Evolutionary conservation across 305 asterid species (phyloP).

Genomic region (Stenogyne calaminthoides): DNA sequence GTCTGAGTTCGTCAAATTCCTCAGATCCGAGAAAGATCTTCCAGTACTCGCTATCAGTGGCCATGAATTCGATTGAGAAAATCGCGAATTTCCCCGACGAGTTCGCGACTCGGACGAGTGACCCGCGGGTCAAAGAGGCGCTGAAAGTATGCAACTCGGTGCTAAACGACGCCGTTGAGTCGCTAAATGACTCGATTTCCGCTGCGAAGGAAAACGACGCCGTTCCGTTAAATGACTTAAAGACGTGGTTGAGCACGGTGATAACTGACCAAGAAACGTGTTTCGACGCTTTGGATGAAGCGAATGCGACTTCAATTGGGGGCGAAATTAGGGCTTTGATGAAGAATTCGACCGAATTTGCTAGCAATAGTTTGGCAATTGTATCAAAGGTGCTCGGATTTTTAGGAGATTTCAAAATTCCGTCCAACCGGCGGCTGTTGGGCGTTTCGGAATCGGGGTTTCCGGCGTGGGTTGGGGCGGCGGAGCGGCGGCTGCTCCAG

Average conservation of each 20-base stretch:
- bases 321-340: slow-evolving; percentile 38
- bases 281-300: slow-evolving; percentile 63
- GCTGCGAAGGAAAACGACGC: slow-evolving; percentile 24
- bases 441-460: slow-evolving; percentile 26
- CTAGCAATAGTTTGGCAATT: slow-evolving; percentile 82
- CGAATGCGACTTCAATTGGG: slow-evolving; percentile 44
- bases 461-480: slow-evolving; percentile 64
- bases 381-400: slow-evolving; percentile 50
- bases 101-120: slow-evolving; percentile 29
- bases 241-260: slow-evolving; percentile 74
- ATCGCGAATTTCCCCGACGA: slow-evolving; percentile 39
- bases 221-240: slow-evolving; percentile 39
- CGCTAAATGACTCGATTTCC: slow-evolving; percentile 53
- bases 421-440: slow-evolving; percentile 54
- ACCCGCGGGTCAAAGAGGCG: slow-evolving; percentile 46
- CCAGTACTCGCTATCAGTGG: slow-evolving; percentile 49
- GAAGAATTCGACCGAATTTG: slow-evolving; percentile 65
- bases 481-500: slow-evolving; percentile 69
- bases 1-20: slow-evolving; percentile 44
- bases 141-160: slow-evolving; percentile 49
- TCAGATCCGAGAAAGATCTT: slow-evolving; percentile 67
- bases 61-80: slow-evolving; percentile 35
- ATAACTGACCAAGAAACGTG: slow-evolving; percentile 81
- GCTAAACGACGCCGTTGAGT: slow-evolving; percentile 64
- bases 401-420: slow-evolving; percentile 48